Evolutionary conservation across 768 basidiomycete genomes (phyloP), one percentile per base, ranked within the genome.

Genomic region (Chalciporus sphaerocephalus): DNA sequence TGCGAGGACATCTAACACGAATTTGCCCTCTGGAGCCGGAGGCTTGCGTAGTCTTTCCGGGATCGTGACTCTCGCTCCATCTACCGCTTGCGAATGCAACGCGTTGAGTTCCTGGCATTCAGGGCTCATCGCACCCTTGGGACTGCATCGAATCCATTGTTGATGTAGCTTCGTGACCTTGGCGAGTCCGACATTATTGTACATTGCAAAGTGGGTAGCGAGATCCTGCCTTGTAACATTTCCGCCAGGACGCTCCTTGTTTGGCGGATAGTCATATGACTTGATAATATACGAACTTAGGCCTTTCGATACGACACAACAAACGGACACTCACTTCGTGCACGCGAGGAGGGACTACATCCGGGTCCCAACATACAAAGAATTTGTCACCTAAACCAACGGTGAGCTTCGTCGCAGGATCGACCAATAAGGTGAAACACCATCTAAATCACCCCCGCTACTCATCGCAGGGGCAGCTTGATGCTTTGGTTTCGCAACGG

Each of bases 91-190:
- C 3, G 83, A 86, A 52, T 86, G 81, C 8, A 86, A 62, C 0
- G 82, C 83, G 48, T 85, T 85, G 20, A 86, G 68, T 54, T 86
- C 83, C 53, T 85, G 83, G 51, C 83, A 86, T 64, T 86, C 76
- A 0, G 74, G 62, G 53, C 78, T 75, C 52, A 83, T 65, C 0
- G 82, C 82, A 22, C 83, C 83, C 38, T 73, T 60, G 0, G 77
- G 73, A 44, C 73, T 78, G 33, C 64, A 66, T 2, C 76, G 71
- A 39, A 75, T 73, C 83, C 83, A 85, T 59, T 78, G 77, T 2
- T 69, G 69, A 46, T 85, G 82, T 13, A 85, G 64, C 10, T 75
- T 69, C 1, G 78, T 69, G 1, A 83, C 74, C 40, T 71, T 70
- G 0, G 80, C 83, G 15, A 85, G 71, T 3, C 79, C 73, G 34